phyloP scores from a whole-genome alignment of 2,329 filamentous ascomycete genomes.

The Neonectria hederae region DNA sequence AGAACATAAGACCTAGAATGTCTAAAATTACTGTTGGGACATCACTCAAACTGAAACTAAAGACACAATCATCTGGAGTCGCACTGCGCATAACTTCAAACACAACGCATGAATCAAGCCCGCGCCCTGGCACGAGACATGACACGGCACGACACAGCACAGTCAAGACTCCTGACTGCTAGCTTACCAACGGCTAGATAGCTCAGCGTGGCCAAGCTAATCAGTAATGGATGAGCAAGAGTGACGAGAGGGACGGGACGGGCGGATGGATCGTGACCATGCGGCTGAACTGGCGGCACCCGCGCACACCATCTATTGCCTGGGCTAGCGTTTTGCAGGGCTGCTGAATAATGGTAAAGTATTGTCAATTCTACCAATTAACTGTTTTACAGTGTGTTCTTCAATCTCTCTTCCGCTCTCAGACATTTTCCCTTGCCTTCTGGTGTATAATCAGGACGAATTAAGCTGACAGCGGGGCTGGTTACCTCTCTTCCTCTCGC shows the following conservation, averaged over 20 bases:
- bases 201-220: not conserved
- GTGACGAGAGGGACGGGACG: not conserved
- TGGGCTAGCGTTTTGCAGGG: not conserved
- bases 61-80: constrained; percentile 6
- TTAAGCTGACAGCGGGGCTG: constrained; percentile 6
- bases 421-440: not conserved
- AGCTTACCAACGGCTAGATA: not conserved
- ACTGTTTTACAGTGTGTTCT: not conserved
- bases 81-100: constrained; percentile 22
- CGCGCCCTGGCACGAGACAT: constrained; percentile 15
- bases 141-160: constrained; percentile 3
- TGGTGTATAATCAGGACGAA: not conserved
- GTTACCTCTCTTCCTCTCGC: not conserved
- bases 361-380: constrained; percentile 4
- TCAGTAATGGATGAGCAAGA: not conserved
- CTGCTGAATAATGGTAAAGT: not conserved
- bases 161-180: not conserved
- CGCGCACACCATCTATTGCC: not conserved
- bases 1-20: not conserved
- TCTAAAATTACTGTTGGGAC: not conserved
- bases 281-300: not conserved
- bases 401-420: not conserved
- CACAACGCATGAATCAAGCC: constrained; percentile 19
- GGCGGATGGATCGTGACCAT: not conserved
- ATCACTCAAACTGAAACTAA: not conserved